Base-by-base conservation (phyloP, 2,329 filamentous ascomycete species). In the Penicillium sp. region DNA sequence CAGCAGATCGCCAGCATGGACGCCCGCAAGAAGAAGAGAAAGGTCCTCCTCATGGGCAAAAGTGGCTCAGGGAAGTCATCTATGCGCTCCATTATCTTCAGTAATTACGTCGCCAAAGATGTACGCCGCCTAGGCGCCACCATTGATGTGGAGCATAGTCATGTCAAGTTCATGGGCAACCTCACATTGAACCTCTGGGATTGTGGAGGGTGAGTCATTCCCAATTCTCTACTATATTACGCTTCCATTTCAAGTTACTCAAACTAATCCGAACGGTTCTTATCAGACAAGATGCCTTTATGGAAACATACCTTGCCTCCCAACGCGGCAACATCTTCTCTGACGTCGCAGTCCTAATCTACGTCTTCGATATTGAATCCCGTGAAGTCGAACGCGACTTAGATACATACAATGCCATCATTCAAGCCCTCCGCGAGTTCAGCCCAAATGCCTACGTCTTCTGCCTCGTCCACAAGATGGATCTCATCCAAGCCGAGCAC, bases 71-170 rank as follows among this genome's bases (percentile, higher is more conserved):
- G 95, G 54, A 99, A 99, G 78, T 97, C 93, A 43, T 97, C 92
- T 55, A 99, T 99, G 95, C 86, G 95, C 63, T 95, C 90, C 70
- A 98, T 99, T 71, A 97, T 99, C 74, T 99, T 99, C 78, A 96
- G 91, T 81, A 98, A 98, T 77, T 98, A 97, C 74, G 93, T 98
- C 63, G 95, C 95, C 55, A 92, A 96, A 72, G 95, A 99, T 75
- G 96, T 96, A 7, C 85, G 95, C 39, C 83, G 95, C 57, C 81
- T 99, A 55, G 95, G 95, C 64, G 95, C 95, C 1, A 99, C 95
- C 13, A 98, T 99, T 72, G 95, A 99, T 73, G 95, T 99, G 59
- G 95, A 99, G 77, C 90, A 98, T 70, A 97, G 92, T 61, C 95
- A 97, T 78, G 95, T 98, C 77, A 96, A 96, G 76, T 99, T 99